Evolutionary conservation across 495 filamentous ascomycete species (phyloP).

Genomic region (Haplographium delicatum): DNA sequence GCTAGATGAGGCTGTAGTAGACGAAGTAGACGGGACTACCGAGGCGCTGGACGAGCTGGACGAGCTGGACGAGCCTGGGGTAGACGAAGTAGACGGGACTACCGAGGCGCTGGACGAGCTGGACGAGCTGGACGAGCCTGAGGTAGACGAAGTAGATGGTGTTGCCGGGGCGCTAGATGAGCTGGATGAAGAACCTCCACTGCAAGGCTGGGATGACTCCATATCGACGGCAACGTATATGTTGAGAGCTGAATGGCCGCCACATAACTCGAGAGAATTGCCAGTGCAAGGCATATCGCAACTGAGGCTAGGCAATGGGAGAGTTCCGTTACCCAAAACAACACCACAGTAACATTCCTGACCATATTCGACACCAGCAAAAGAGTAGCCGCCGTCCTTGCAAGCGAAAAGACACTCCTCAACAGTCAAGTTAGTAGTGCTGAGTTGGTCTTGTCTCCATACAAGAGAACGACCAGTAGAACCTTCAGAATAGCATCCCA

Average conservation of each 20-base stretch:
- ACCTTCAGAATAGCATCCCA: slow-evolving; percentile 56
- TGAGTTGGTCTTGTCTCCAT: slow-evolving; percentile 38
- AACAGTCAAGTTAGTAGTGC: slow-evolving; percentile 25
- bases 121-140: slow-evolving; percentile 8
- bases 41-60: slow-evolving; percentile 1
- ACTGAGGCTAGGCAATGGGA: slow-evolving; percentile 24
- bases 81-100: not conserved
- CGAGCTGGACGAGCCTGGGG: no score
- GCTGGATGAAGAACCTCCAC: slow-evolving; percentile 20
- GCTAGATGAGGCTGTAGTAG: no score
- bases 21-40: not conserved
- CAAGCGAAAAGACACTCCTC: slow-evolving; percentile 41
- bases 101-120: not conserved
- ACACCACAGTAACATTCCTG: slow-evolving; percentile 31
- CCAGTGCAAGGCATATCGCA: slow-evolving; percentile 48
- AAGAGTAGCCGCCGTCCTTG: slow-evolving; percentile 39
- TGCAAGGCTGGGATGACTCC: slow-evolving; percentile 42
- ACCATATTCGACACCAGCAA: slow-evolving; percentile 47
- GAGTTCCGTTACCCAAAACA: slow-evolving; percentile 40
- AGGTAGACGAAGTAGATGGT: not conserved
- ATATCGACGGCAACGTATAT: slow-evolving; percentile 35
- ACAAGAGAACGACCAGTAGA: slow-evolving; percentile 43
- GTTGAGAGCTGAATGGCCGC: slow-evolving; percentile 37
- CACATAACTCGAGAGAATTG: slow-evolving; percentile 39
- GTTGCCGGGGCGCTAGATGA: not conserved